Percentiles rank a stretch among this genome's conserved stretches.
Conservation (phyloP, 2,329 filamentous ascomycete species). For the Periconia sp. region DNA sequence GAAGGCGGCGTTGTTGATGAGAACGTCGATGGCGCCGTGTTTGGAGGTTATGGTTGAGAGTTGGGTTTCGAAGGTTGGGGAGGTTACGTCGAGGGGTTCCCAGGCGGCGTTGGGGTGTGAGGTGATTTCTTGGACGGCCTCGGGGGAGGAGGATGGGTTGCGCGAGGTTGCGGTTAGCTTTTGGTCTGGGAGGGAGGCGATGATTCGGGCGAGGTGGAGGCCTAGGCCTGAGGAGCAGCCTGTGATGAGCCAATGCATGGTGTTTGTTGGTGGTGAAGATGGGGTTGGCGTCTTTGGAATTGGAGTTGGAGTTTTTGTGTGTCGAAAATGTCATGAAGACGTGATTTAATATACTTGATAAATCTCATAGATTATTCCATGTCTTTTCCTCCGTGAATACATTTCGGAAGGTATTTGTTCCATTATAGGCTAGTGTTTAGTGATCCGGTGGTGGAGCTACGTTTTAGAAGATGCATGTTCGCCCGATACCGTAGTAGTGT, state of each 20-base stretch:
- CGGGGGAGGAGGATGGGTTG: not conserved
- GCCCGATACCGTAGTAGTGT: not conserved
- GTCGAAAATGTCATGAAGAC: no score
- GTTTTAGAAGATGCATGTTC: no score
- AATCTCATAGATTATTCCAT: not conserved
- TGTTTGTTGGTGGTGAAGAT: not conserved
- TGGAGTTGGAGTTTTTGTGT: no score
- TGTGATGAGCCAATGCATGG: not conserved
- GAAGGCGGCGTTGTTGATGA: not conserved
- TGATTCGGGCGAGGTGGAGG: not conserved
- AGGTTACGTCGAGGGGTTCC: not conserved
- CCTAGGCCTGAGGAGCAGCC: not conserved
- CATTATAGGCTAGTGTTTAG: not conserved
- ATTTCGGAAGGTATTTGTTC: not conserved
- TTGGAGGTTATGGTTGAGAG: not conserved
- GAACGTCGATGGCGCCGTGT: not conserved
- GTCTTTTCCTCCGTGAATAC: not conserved
- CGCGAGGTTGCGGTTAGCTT: not conserved
- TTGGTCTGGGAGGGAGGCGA: not conserved
- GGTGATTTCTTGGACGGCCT: not conserved
- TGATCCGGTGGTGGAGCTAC: no score
- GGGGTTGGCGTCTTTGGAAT: no score
- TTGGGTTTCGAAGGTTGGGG: not conserved
- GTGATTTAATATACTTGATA: no score
- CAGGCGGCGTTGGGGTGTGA: not conserved